Evolutionary conservation across 2,329 filamentous ascomycete species (phyloP).

Genomic region (Ophiostoma populinum): DNA sequence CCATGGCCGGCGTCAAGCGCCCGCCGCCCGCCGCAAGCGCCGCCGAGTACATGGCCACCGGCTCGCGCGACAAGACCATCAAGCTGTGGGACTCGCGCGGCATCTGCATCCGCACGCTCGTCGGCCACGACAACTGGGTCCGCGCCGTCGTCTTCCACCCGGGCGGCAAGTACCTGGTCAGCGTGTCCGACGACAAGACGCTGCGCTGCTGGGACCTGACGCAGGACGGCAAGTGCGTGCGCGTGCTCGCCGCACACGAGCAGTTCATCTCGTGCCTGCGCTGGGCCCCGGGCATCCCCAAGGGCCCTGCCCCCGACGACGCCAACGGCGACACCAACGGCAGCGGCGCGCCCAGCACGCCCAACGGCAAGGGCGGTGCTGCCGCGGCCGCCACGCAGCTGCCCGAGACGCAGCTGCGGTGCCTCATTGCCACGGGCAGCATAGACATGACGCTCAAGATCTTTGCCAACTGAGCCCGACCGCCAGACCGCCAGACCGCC

Average conservation of each 20-base stretch:
- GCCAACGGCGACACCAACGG: constrained; percentile 9
- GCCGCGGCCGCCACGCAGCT: not conserved
- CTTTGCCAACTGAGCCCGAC: constrained; percentile 51
- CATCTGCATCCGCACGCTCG: constrained; percentile 65
- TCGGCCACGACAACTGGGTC: constrained; percentile 91
- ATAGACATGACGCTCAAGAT: constrained; percentile 67
- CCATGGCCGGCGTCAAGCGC: constrained; percentile 69
- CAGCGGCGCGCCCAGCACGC: constrained; percentile 17
- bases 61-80: constrained; percentile 79
- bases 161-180: constrained; percentile 76
- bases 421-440: constrained; percentile 74
- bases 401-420: constrained; percentile 51
- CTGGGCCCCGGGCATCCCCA: constrained; percentile 67
- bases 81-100: constrained; percentile 77
- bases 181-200: constrained; percentile 77
- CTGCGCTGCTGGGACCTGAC: constrained; percentile 84
- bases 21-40: constrained; percentile 55
- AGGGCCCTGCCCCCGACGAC: constrained; percentile 27
- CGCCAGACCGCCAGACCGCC: too few species aligned
- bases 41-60: constrained; percentile 80
- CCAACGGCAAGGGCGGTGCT: constrained; percentile 14
- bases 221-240: constrained; percentile 82
- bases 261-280: constrained; percentile 76
- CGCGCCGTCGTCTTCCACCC: constrained; percentile 76
- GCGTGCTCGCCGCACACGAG: constrained; percentile 57